phyloP scores from a whole-genome alignment of 148 eudicot species.

The Nepenthes gracilis region DNA sequence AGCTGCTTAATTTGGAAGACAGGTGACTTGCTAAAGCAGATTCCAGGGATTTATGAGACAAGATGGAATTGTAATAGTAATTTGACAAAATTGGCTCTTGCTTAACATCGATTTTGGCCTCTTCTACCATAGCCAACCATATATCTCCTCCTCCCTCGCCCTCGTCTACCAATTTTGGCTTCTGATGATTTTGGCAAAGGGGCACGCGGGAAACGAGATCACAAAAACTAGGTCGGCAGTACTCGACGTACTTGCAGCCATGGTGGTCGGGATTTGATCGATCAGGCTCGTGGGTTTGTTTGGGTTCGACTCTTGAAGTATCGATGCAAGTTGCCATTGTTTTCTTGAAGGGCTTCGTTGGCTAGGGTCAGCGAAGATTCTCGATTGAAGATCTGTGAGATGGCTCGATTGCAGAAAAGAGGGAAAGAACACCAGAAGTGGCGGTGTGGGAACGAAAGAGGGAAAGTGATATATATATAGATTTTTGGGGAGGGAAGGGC shows the following conservation, averaged over 20 bases:
- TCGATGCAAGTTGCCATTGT: constrained; percentile 43
- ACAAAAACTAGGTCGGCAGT: constrained; percentile 19
- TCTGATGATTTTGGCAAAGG: constrained; percentile 16
- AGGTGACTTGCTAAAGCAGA: constrained; percentile 53
- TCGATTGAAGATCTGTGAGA: not conserved
- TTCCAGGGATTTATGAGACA: constrained; percentile 43
- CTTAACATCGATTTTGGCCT: constrained; percentile 41
- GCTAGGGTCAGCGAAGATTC: not conserved
- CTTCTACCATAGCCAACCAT: constrained; percentile 50
- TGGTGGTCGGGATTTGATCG: constrained; percentile 15
- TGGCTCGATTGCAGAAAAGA: not conserved
- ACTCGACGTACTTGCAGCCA: constrained; percentile 13
- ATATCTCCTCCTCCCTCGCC: constrained; percentile 18
- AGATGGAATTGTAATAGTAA: constrained; percentile 42
- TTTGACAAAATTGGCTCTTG: constrained; percentile 62
- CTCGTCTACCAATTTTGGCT: not conserved
- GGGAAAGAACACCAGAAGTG: not conserved
- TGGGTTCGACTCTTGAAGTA: constrained; percentile 28
- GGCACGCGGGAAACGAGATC: constrained; percentile 24
- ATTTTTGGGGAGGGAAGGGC: too few relatives aligned
- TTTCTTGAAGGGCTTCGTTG: not conserved
- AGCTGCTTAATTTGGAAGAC: constrained; percentile 38
- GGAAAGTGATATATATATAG: too few relatives aligned
- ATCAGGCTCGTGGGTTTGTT: constrained; percentile 17
- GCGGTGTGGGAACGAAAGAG: too few relatives aligned